Evolutionary conservation across 805 yeast genomes (phyloP).

Genomic region (Suhomyces pyralidae): DNA sequence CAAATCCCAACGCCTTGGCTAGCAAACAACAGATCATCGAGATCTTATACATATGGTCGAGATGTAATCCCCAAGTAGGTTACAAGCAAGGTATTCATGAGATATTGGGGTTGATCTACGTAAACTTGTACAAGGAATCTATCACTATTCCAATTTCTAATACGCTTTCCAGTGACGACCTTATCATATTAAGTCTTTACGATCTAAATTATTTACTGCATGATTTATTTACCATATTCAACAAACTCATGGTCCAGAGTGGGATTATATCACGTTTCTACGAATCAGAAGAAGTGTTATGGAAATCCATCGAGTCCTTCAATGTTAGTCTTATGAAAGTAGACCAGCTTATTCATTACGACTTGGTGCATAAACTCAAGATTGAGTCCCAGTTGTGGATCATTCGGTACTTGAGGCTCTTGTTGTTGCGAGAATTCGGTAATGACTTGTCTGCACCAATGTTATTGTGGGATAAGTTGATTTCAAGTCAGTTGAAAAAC

Average conservation of each 20-base stretch:
- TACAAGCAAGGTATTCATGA: slow-evolving; percentile 54
- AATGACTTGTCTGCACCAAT: slow-evolving; percentile 30
- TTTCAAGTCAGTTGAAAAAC: slow-evolving; percentile 19
- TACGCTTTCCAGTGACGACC: slow-evolving; percentile 24
- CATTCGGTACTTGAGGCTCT: slow-evolving; percentile 48
- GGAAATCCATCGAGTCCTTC: slow-evolving; percentile 47
- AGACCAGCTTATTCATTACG: slow-evolving; percentile 47
- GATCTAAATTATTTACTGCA: slow-evolving; percentile 36
- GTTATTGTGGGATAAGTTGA: slow-evolving; percentile 50
- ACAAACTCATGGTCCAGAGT: slow-evolving; percentile 39
- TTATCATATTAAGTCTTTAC: slow-evolving; percentile 36
- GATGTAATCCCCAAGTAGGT: slow-evolving; percentile 45
- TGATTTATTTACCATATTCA: slow-evolving; percentile 45
- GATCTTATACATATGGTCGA: slow-evolving; percentile 48
- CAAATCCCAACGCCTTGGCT: slow-evolving; percentile 12
- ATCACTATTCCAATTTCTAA: slow-evolving; percentile 13
- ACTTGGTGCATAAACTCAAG: slow-evolving; percentile 39
- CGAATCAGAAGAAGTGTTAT: slow-evolving; percentile 40
- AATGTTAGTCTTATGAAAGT: slow-evolving; percentile 47
- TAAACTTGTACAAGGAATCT: slow-evolving; percentile 38
- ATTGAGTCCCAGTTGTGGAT: slow-evolving; percentile 55
- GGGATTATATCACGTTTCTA: slow-evolving; percentile 34
- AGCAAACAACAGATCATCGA: slow-evolving; percentile 36
- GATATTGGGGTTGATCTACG: slow-evolving; percentile 46
- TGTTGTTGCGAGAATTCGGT: slow-evolving; percentile 49